phyloP scores from a whole-genome alignment of 169 alveolate genomes.

The Theileria annulata region DNA sequence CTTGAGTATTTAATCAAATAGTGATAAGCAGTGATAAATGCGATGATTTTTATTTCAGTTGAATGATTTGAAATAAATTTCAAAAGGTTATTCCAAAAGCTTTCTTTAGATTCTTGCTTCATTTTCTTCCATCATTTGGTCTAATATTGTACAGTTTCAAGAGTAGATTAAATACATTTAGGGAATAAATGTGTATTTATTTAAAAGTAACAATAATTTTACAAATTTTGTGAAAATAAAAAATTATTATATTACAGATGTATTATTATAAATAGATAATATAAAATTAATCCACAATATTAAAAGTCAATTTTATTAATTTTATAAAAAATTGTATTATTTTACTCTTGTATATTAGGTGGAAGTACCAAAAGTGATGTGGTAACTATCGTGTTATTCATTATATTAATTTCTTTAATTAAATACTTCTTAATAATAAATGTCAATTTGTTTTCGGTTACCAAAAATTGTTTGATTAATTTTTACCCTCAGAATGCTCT shows the following conservation, averaged over 20 bases:
- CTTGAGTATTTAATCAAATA: background rate
- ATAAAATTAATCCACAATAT: no score
- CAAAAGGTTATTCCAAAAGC: background rate
- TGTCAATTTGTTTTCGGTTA: background rate
- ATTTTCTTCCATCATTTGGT: background rate
- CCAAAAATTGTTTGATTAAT: background rate
- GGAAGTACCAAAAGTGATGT: background rate
- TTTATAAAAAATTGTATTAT: background rate
- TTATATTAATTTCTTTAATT: background rate
- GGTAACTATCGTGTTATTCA: background rate
- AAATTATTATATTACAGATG: background rate
- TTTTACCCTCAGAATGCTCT: background rate
- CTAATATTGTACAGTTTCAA: background rate
- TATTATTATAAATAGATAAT: no score
- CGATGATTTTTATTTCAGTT: background rate
- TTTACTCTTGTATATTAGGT: background rate
- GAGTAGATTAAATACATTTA: background rate
- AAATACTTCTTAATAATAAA: background rate
- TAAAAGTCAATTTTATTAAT: no score
- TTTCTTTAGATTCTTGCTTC: background rate
- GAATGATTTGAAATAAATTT: background rate
- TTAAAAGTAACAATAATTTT: no score
- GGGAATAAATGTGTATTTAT: background rate
- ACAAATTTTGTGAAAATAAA: background rate
- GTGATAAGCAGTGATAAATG: conserved; percentile 7